These are phyloP conservation scores for Silybum marianum DNA, from an alignment of 129 eudicot genomes.

Conservation along the genomic window DNA sequence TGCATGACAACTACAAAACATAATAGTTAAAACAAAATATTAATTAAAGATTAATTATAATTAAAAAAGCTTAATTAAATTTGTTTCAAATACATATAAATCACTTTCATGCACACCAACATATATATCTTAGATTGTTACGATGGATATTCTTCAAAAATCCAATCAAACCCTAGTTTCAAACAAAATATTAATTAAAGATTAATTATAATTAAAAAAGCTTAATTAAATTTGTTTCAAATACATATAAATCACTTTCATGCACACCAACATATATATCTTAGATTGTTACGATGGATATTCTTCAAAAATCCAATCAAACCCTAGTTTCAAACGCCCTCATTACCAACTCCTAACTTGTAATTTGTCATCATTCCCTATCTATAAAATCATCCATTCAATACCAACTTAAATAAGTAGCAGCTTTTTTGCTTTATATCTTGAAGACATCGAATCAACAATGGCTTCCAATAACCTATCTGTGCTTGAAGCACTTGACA, in stretches of 20 bases:
- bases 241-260: slow-evolving; percentile 9
- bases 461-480: slow-evolving; percentile 55
- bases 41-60: neutral
- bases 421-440: neutral
- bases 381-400: slow-evolving; percentile 13
- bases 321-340: slow-evolving; percentile 16
- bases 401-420: neutral
- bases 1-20: neutral
- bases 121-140: neutral
- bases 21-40: neutral
- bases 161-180: slow-evolving; percentile 25
- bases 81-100: neutral
- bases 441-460: slow-evolving; percentile 7
- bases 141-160: slow-evolving; percentile 31
- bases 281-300: slow-evolving; percentile 24
- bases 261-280: slow-evolving; percentile 2
- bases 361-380: neutral
- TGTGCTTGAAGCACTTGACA: slow-evolving; percentile 58
- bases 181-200: no score
- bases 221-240: slow-evolving; percentile 1
- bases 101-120: slow-evolving; percentile 21
- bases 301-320: slow-evolving; percentile 28
- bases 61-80: neutral
- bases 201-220: no score
- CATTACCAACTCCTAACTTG: neutral